Base-by-base conservation (phyloP, 306 rosid species). In the Glycine latifolia region DNA sequence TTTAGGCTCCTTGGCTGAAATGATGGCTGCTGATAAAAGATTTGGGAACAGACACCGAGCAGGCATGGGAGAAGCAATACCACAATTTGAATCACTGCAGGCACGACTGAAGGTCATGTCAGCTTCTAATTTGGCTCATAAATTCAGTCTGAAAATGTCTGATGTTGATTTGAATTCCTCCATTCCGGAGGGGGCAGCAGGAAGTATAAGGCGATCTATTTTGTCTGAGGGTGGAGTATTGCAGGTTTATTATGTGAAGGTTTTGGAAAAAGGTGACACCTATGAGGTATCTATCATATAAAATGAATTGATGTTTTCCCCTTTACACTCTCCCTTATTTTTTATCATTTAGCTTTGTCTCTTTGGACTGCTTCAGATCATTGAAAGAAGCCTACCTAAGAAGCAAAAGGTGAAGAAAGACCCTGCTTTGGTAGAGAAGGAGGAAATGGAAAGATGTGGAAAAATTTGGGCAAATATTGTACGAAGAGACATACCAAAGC, bases 111-210 rank as follows among this genome's bases (percentile, higher is more conserved):
- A 89, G 88, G 89, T 85, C 79, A 75, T 77, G 61, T 70, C 91
- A 78, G 82, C 91, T 62, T 92, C 98, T 74, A 87, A 90, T 68
- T 89, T 91, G 0, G 59, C 94, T 75, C 91, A 89, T 71, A 90
- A 87, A 60, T 96, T 96, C 87, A 82, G 88, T 82, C 91, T 96
- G 74, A 90, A 90, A 88, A 83, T 96, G 52, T 91, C 98, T 39
- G 92, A 96, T 81, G 77, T 73, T 82, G 92, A 70, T 69, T 84
- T 92, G 82, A 84, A 86, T 88, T 93, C 98, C 50, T 91, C 94
- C 83, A 89, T 96, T 81, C 98, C 97, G 4, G 99, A 96, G 87
- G 99, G 99, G 82, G 99, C 99, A 20, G 98, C 99, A 35, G 99
- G 99, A 87, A 93, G 56, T 81, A 96, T 96, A 84, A 96, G 89